A percentile compares a stretch with the other conserved stretches of the same genome.
Evolutionary conservation across 2,329 filamentous ascomycete species (phyloP).

Genomic region (Hymenotorrendiella dingleyae): DNA sequence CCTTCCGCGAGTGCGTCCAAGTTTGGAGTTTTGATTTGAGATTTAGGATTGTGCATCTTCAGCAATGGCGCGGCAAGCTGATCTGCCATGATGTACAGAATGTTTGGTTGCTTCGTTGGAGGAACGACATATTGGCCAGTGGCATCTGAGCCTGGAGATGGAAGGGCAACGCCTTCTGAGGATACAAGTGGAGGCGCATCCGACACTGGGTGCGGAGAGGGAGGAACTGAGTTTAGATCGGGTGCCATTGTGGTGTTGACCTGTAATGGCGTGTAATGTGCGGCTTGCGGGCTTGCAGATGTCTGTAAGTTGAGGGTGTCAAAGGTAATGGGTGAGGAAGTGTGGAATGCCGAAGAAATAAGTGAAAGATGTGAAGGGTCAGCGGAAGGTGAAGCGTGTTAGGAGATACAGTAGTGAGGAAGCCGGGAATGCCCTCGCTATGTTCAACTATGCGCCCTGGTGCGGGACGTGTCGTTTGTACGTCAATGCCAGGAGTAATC

Average conservation of each 20-base stretch:
- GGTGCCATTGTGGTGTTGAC: conserved; percentile 52
- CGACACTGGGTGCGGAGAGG: conserved; percentile 39
- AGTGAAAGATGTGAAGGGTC: too few species aligned
- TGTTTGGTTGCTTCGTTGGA: conserved; percentile 53
- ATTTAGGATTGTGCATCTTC: conserved; percentile 84
- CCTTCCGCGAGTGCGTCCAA: conserved; percentile 75
- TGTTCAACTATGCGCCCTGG: too few species aligned
- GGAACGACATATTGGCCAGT: conserved; percentile 7
- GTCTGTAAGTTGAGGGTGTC: background rate
- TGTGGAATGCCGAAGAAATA: too few species aligned
- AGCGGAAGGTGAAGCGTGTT: too few species aligned
- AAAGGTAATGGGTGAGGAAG: too few species aligned
- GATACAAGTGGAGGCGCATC: conserved; percentile 15
- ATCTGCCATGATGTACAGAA: conserved; percentile 94
- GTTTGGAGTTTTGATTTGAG: conserved; percentile 88
- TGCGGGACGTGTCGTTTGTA: too few species aligned
- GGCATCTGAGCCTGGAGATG: too few species aligned
- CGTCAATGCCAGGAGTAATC: too few species aligned
- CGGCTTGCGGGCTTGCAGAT: too few species aligned
- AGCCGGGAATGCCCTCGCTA: too few species aligned
- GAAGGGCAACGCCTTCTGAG: conserved; percentile 23
- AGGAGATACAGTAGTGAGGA: too few species aligned
- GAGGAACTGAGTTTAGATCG: conserved; percentile 66
- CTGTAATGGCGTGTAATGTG: background rate
- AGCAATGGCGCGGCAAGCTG: conserved; percentile 86